Evolutionary conservation across 345 rosid genomes (phyloP), one percentile per base, ranked within the genome.

Genomic region (Toxicodendron radicans): DNA sequence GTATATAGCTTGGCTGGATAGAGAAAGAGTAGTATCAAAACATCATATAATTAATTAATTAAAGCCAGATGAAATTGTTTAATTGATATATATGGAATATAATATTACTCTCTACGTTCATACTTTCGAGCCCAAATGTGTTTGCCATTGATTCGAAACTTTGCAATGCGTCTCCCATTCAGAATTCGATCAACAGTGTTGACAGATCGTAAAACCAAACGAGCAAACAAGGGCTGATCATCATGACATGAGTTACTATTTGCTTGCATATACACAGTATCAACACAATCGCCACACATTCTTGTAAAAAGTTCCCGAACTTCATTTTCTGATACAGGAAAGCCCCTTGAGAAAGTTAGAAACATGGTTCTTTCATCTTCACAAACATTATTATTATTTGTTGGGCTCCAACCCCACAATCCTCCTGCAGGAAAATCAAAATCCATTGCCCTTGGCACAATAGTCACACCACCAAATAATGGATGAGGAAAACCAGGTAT

Each of bases 121-220:
- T 86, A 86, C 68, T 86, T 86, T 12, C 90, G 72, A 49, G 90
- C 86, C 87, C 87, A 86, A 2, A 86, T 80, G 58, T 86, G 90
- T 35, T 86, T 86, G 2, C 87, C 85, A 33, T 84, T 82, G 76
- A 84, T 73, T 56, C 83, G 80, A 56, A 80, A 86, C 75, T 84
- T 86, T 1, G 90, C 86, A 2, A 84, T 73, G 58, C 68, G 76
- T 43, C 53, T 54, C 1, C 83, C 87, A 14, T 54, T 52, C 49
- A 86, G 71, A 35, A 86, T 62, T 9, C 66, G 72, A 77, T 86
- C 90, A 30, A 84, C 85, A 10, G 49, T 66, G 10, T 48, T 5
- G 33, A 79, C 58, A 1, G 85, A 76, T 9, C 21, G 64, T 48
- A 84, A 43, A 1, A 86, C 60, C 80, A 86, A 46, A 56, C 49